Base-by-base conservation (phyloP, 2,329 filamentous ascomycete genomes). In the Drechslerella stenobrocha region DNA sequence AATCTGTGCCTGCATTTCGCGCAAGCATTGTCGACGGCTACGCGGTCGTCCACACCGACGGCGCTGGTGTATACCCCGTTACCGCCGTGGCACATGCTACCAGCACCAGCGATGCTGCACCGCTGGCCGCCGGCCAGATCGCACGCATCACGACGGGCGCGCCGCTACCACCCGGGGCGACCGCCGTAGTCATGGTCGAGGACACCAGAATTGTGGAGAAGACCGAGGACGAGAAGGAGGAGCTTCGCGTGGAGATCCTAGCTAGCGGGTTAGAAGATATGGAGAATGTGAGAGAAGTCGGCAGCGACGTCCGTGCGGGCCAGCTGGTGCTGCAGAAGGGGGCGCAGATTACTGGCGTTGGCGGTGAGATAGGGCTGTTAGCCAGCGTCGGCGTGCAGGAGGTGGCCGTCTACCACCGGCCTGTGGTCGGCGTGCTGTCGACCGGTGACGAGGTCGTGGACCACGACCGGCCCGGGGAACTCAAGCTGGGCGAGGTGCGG, bases 11-110 rank as follows among this genome's bases (percentile, higher is more conserved):
- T 0, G 93, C 92, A 0, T 98, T 95, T 77, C 82, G 90, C 63
- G 93, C 93, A 15, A 97, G 92, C 74, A 97, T 96, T 37, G 93
- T 98, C 0, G 93, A 98, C 76, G 93, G 93, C 0, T 98, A 98
- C 74, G 93, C 93, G 1, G 83, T 95, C 0, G 84, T 91, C 34
- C 81, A 82, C 53, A 78, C 78, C 26, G 80, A 84, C 37, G 84
- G 82, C 0, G 75, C 75, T 0, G 91, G 92, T 0, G 78, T 86
- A 0, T 97, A 93, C 74, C 90, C 92, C 0, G 92, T 98, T 11
- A 85, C 87, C 0, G 87, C 88, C 0, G 81, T 97, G 9, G 95
- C 90, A 0, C 90, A 96, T 75, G 93, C 93, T 8, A 83, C 89
- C 11, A 30, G 28, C 13, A 84, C 90, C 0, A 79, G 83, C 30